Evolutionary conservation across 768 basidiomycete species (phyloP), one percentile per base, ranked within the genome.

Genomic region (Cystobasidium ongulense): DNA sequence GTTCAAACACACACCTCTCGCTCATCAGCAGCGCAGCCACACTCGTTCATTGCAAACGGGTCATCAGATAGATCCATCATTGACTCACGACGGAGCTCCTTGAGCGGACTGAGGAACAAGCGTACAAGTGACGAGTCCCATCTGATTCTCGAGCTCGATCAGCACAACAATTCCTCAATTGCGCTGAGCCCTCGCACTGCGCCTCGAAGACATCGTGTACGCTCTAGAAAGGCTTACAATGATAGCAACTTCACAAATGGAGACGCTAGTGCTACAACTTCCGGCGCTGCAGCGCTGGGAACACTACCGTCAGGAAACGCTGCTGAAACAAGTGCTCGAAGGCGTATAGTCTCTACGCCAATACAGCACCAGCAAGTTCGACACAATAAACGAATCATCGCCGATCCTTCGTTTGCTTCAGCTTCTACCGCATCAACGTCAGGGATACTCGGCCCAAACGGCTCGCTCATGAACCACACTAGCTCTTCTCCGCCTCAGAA

Each of bases 121-220:
- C 46, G 46, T n/a, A 50, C 46, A 50, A n/a, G 46, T 21, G 15
- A 11, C 3, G 46, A 50, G 18, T 50, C 46, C n/a, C 46, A 11
- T 4, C 21, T 50, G 46, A 33, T 71, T 1, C 68, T 71, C 35
- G 68, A 71, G 33, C 54, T 71, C 33, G 68, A 71, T 29, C 68
- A 71, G 54, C 68, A 71, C 31, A 71, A 71, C 68, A 71, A 54
- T 38, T 71, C 68, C 21, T 33, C 52, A 1, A 33, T 71, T 8
- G 43, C 68, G 8, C 43, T 71, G 11, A 39, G 36, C 11, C 68
- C 68, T 35, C 50, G 68, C 15, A 46, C 39, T 41, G 66, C 50
- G 27, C 66, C 68, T 25, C 50, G 36, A 8, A 54, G 21, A 31
- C 33, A 52, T 15, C 38, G 50, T 50, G 52, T 18, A 52, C 23